These are phyloP conservation scores for Leucocoprinus birnbaumii DNA, from an alignment of 768 basidiomycete species.

Conservation along the genomic window DNA sequence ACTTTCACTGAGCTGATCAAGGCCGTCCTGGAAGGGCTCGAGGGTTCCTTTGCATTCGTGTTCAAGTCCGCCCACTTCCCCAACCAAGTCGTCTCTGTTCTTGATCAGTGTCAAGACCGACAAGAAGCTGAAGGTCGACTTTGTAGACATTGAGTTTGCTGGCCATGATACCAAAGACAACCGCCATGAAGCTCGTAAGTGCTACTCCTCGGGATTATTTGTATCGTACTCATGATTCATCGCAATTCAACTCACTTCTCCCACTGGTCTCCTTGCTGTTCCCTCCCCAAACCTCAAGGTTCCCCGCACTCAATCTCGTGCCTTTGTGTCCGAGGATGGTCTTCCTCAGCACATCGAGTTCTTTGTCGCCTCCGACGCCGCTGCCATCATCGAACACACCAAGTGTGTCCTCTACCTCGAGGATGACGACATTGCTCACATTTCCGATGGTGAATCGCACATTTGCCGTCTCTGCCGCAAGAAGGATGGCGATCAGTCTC, in stretches of 20 bases:
- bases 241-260: constrained; percentile 46
- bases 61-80: constrained; percentile 98
- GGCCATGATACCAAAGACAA: constrained; percentile 56
- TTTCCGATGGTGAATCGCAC: constrained; percentile 94
- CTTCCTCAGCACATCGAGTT: constrained; percentile 99
- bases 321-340: constrained; percentile 98
- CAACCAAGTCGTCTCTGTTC: constrained; percentile 93
- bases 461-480: constrained; percentile 96
- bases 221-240: constrained; percentile 6
- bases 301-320: constrained; percentile 90
- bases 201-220: background rate
- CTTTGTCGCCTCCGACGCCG: constrained; percentile 97
- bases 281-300: constrained; percentile 70
- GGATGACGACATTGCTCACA: constrained; percentile 98
- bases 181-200: constrained; percentile 39
- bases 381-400: constrained; percentile 97
- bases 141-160: constrained; percentile 96
- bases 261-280: constrained; percentile 64
- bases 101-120: constrained; percentile 99
- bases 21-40: constrained; percentile 93
- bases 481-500: constrained; percentile 62
- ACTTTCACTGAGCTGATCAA: constrained; percentile 93
- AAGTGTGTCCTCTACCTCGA: constrained; percentile 98
- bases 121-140: constrained; percentile 99
- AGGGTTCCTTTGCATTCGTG: constrained; percentile 98